Percentiles rank a stretch among this genome's conserved stretches.
Conservation (phyloP, 768 basidiomycete species). For the Suillus decipiens region DNA sequence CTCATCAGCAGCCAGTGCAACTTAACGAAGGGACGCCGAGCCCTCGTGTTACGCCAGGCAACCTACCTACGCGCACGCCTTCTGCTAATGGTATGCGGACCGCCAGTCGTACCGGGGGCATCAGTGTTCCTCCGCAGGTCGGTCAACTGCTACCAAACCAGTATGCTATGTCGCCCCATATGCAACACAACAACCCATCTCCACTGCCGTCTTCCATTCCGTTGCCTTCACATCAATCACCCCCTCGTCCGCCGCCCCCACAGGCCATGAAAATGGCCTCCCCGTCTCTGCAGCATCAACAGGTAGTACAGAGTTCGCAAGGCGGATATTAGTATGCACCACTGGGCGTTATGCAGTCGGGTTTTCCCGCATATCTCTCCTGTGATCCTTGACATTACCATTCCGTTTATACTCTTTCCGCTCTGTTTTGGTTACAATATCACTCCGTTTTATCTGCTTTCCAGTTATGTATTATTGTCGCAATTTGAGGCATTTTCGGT, state of each 20-base stretch:
- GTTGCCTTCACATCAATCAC: slow-evolving; percentile 42
- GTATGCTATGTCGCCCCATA: slow-evolving; percentile 50
- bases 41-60: slow-evolving; percentile 41
- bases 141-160: slow-evolving; percentile 40
- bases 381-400: slow-evolving; percentile 16
- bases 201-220: slow-evolving; percentile 46
- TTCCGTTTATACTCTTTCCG: slow-evolving; percentile 36
- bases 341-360: slow-evolving; percentile 15
- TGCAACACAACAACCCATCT: slow-evolving; percentile 47
- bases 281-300: slow-evolving; percentile 57
- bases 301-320: slow-evolving; percentile 51
- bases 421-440: slow-evolving; percentile 36
- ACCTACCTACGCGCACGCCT: slow-evolving; percentile 47
- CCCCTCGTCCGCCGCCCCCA: slow-evolving; percentile 50
- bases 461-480: slow-evolving; percentile 36
- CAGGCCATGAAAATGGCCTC: slow-evolving; percentile 56
- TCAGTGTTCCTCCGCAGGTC: slow-evolving; percentile 18
- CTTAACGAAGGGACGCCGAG: slow-evolving; percentile 36
- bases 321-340: slow-evolving; percentile 47
- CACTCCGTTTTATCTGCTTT: slow-evolving; percentile 39
- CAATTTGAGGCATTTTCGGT: slow-evolving; percentile 6
- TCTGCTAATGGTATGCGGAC: slow-evolving; percentile 60
- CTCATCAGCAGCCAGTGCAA: slow-evolving; percentile 25
- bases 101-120: slow-evolving; percentile 33
- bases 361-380: slow-evolving; percentile 20